These are phyloP conservation scores for Penicillium sp. DNA, from an alignment of 2,329 filamentous ascomycete species.

Conservation along the genomic window DNA sequence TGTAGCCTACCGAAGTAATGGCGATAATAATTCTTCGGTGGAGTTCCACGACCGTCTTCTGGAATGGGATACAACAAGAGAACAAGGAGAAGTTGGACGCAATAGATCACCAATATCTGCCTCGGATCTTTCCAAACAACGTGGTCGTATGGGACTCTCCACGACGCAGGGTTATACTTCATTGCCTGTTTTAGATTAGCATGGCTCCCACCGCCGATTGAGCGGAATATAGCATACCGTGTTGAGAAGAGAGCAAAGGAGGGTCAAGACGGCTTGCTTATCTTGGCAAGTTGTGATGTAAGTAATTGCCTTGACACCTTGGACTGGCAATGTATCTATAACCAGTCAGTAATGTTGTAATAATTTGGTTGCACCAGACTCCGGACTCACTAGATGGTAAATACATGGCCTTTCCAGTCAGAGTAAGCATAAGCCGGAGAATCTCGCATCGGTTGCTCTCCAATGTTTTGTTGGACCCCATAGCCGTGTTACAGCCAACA, in stretches of 20 bases:
- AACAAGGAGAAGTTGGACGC: slow-evolving; percentile 83
- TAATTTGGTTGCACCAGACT: neutral
- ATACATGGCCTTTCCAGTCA: slow-evolving; percentile 92
- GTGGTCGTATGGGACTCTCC: slow-evolving; percentile 91
- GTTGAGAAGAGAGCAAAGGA: slow-evolving; percentile 90
- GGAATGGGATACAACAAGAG: slow-evolving; percentile 85
- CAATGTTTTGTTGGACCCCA: slow-evolving; percentile 84
- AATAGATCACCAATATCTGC: slow-evolving; percentile 87
- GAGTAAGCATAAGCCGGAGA: slow-evolving; percentile 76
- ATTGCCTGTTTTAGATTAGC: slow-evolving; percentile 62
- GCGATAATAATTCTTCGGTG: slow-evolving; percentile 87
- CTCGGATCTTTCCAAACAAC: slow-evolving; percentile 89
- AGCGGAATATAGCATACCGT: slow-evolving; percentile 65
- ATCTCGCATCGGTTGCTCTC: slow-evolving; percentile 94
- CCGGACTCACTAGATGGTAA: slow-evolving; percentile 65
- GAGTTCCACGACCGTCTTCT: slow-evolving; percentile 63
- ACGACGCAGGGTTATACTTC: slow-evolving; percentile 92
- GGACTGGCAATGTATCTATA: slow-evolving; percentile 68
- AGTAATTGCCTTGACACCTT: slow-evolving; percentile 79
- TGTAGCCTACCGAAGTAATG: slow-evolving; percentile 89
- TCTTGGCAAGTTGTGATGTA: slow-evolving; percentile 86
- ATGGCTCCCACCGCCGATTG: neutral
- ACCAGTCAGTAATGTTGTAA: slow-evolving; percentile 8
- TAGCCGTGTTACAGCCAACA: slow-evolving; percentile 87
- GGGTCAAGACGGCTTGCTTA: slow-evolving; percentile 85